Evolutionary conservation across 1,284 basidiomycete species (phyloP), one percentile per base, ranked within the genome.

Genomic region (Malassezia sympodialis): DNA sequence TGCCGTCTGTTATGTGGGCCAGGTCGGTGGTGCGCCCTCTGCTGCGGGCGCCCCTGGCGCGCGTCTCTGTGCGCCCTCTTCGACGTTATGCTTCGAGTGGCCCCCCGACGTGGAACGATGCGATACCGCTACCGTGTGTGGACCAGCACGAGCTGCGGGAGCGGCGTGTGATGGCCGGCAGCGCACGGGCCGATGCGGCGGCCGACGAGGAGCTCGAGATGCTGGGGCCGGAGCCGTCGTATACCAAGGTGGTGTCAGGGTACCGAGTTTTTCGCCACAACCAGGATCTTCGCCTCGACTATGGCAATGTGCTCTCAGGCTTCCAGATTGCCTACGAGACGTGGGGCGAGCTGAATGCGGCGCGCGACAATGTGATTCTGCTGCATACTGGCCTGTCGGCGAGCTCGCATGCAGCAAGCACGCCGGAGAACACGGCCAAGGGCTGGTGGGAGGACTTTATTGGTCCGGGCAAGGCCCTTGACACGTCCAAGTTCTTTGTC

Each of bases 361-460:
- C 79, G 8, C 82, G 80, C 39, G 85, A 88, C 75, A 98, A 99
- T 72, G 91, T 82, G 48, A 91, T 99, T 50, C 82, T 99, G n/a
- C 80, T 99, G 3, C 93, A 96, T 71, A 99, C 93, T 0, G 93
- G 93, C 23, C 80, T 99, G 2, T 90, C 87, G 2, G 93, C 93
- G 0, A 91, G 88, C 2, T 94, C 90, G 0, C 93, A 99, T 77
- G 93, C 94, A 1, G 90, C 90, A 0, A 86, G 86, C 11, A 87
- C 87, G 0, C 74, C 80, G 2, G 76, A 80, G 11, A 96, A 94
- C 63, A 83, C 88, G 0, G 78, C 87, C 0, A 81, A 84, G 21
- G 93, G 94, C 5, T 99, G 93, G 94, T 98, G 93, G 93, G 87
- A 98, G 76, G 86, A 87, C 66, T 99, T 96, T 77, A 90, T 99